Percentiles rank a stretch among this genome's conserved stretches.
Evolutionary conservation across 2,329 filamentous ascomycete genomes (phyloP).

Genomic region (Graphiopsis chlorocephala): DNA sequence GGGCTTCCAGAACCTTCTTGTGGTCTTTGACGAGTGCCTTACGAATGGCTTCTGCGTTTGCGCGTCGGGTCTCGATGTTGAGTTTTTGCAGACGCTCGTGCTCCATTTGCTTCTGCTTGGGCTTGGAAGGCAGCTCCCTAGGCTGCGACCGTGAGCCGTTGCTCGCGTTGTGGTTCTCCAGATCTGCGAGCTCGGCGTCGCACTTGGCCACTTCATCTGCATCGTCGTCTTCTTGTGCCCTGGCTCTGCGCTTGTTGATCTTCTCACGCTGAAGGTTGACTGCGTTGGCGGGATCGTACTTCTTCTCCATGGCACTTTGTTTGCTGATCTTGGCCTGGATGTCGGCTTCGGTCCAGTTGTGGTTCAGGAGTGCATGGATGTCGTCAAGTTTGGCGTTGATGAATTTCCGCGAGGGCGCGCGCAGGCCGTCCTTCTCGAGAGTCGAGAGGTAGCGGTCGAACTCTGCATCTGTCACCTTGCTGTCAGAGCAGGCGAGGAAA

Average conservation of each 20-base stretch:
- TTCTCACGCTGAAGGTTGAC: slow-evolving; percentile 66
- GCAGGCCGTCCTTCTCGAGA: slow-evolving; percentile 68
- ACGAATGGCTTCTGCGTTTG: slow-evolving; percentile 86
- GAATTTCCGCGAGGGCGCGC: slow-evolving; percentile 68
- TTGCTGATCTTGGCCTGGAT: slow-evolving; percentile 75
- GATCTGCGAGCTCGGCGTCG: slow-evolving; percentile 49
- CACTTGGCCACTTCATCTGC: slow-evolving; percentile 52
- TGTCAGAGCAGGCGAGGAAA: slow-evolving; percentile 87
- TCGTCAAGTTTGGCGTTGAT: slow-evolving; percentile 72
- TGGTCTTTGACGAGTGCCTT: slow-evolving; percentile 81
- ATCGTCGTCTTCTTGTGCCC: slow-evolving; percentile 64
- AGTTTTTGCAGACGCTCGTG: slow-evolving; percentile 80
- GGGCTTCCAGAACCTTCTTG: slow-evolving; percentile 36
- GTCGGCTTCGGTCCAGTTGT: slow-evolving; percentile 78
- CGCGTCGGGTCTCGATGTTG: slow-evolving; percentile 78
- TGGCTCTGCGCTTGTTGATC: slow-evolving; percentile 62
- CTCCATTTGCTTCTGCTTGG: slow-evolving; percentile 56
- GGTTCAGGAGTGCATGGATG: slow-evolving; percentile 75
- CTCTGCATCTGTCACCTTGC: slow-evolving; percentile 73
- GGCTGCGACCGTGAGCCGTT: slow-evolving; percentile 50
- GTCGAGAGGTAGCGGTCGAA: slow-evolving; percentile 77
- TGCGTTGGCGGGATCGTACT: slow-evolving; percentile 51
- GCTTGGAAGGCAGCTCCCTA: slow-evolving; percentile 28
- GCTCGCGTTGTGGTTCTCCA: slow-evolving; percentile 58
- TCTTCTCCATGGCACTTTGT: slow-evolving; percentile 63